phyloP scores from a whole-genome alignment of 768 basidiomycete genomes.

The Podaxis sp. region DNA sequence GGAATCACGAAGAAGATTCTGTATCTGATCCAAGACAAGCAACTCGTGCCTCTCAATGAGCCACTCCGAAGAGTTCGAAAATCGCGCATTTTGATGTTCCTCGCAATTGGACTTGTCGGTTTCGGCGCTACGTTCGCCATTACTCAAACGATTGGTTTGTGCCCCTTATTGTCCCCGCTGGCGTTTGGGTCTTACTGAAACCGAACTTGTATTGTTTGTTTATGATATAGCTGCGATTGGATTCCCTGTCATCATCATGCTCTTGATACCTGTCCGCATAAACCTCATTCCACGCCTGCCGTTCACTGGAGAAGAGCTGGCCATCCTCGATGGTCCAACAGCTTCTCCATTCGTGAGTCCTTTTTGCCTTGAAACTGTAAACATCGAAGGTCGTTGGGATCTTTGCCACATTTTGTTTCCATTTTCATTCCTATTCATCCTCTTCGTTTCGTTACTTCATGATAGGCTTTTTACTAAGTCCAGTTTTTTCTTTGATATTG shows the following conservation, averaged over 20 bases:
- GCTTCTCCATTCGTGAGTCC: conserved; percentile 78
- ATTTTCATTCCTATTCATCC: neutral
- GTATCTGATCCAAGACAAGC: conserved; percentile 73
- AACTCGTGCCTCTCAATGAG: conserved; percentile 59
- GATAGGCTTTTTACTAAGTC: too few species aligned
- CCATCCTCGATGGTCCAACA: conserved; percentile 82
- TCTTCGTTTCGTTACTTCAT: too few species aligned
- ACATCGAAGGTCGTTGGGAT: neutral
- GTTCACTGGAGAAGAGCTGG: conserved; percentile 76
- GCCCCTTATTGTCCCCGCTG: neutral
- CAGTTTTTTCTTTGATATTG: too few species aligned
- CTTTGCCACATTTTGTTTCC: neutral
- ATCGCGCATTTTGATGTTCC: conserved; percentile 69
- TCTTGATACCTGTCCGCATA: conserved; percentile 76
- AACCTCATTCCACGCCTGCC: conserved; percentile 70
- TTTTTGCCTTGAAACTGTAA: conserved; percentile 39
- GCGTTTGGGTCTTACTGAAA: conserved; percentile 26
- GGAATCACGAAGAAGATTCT: conserved; percentile 82
- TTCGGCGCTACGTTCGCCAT: conserved; percentile 88
- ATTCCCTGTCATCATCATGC: conserved; percentile 85
- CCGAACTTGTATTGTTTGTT: conserved; percentile 8
- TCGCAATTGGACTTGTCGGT: conserved; percentile 72
- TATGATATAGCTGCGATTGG: conserved; percentile 72
- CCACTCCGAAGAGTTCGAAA: conserved; percentile 75
- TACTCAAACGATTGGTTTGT: conserved; percentile 81